Percentiles rank a stretch among this genome's conserved stretches.
These are phyloP conservation scores for Pseudomassariella vexata DNA, from an alignment of 2,329 filamentous ascomycete genomes.

Conservation along the genomic window DNA sequence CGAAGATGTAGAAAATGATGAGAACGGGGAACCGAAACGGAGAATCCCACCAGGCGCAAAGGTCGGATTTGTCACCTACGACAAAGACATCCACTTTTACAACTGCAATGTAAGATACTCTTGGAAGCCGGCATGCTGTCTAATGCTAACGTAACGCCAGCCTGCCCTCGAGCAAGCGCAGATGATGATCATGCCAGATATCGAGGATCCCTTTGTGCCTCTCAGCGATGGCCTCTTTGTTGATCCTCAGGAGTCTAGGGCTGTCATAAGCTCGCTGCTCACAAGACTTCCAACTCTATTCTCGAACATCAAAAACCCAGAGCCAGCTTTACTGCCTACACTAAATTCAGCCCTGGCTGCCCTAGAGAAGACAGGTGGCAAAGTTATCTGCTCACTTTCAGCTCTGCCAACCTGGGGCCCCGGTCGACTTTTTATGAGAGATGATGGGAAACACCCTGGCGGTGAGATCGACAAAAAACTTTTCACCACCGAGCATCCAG, in stretches of 20 bases:
- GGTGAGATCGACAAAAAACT: constrained; percentile 91
- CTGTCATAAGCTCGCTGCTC: constrained; percentile 83
- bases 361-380: constrained; percentile 81
- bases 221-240: constrained; percentile 90
- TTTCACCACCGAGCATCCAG: constrained; percentile 82
- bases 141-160: constrained; percentile 33
- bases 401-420: constrained; percentile 91
- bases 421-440: constrained; percentile 75
- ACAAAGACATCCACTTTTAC: constrained; percentile 97
- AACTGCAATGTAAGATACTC: constrained; percentile 70
- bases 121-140: too few species aligned
- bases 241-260: constrained; percentile 79
- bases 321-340: constrained; percentile 79
- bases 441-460: constrained; percentile 79
- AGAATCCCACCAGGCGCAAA: constrained; percentile 73
- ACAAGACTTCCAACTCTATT: constrained; percentile 81
- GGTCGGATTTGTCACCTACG: constrained; percentile 91
- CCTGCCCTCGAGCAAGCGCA: constrained; percentile 78
- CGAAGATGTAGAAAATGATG: constrained; percentile 43
- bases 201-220: constrained; percentile 94
- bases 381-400: constrained; percentile 81
- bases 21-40: constrained; percentile 46
- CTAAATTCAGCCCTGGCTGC: constrained; percentile 81
- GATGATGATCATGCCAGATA: constrained; percentile 97
- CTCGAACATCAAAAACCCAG: constrained; percentile 79